Percentiles rank a stretch among this genome's conserved stretches.
Evolutionary conservation across 1,139 yeast species (phyloP).

Genomic region (Kodamaea suecica): DNA sequence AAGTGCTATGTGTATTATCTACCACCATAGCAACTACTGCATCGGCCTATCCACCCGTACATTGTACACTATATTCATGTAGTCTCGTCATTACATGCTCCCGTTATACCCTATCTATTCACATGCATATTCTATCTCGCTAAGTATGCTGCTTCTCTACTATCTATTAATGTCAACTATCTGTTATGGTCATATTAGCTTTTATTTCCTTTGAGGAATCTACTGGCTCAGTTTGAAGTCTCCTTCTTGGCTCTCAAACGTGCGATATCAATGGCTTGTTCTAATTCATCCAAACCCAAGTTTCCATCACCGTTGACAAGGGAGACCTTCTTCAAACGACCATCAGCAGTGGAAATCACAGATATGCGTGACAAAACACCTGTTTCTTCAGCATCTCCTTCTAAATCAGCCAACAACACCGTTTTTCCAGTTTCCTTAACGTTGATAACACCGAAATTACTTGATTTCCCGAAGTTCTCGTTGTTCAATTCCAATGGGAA

Average conservation of each 20-base stretch:
- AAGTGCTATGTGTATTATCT: too few relatives aligned
- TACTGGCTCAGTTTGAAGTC: too few relatives aligned
- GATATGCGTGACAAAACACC: constrained; percentile 42
- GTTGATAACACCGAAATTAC: constrained; percentile 64
- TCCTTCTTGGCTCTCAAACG: constrained; percentile 20
- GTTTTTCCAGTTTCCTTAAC: constrained; percentile 26
- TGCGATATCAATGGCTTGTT: constrained; percentile 46
- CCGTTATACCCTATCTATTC: too few relatives aligned
- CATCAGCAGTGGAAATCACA: constrained; percentile 28
- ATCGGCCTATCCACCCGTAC: too few relatives aligned
- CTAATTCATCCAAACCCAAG: constrained; percentile 42
- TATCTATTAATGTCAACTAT: too few relatives aligned
- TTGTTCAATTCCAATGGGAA: constrained; percentile 28
- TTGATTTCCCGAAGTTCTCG: constrained; percentile 23
- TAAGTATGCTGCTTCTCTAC: too few relatives aligned
- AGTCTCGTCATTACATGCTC: too few relatives aligned
- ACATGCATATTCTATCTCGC: too few relatives aligned
- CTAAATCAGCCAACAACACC: constrained; percentile 63
- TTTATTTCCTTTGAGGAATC: too few relatives aligned
- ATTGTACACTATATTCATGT: too few relatives aligned
- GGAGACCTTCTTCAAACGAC: constrained; percentile 16
- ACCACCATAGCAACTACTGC: too few relatives aligned
- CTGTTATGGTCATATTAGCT: too few relatives aligned
- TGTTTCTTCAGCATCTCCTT: constrained; percentile 76
- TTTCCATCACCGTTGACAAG: constrained; percentile 26